phyloP scores from a whole-genome alignment of 371 early-diverging fungal genomes.

The Mortierella sp. region DNA sequence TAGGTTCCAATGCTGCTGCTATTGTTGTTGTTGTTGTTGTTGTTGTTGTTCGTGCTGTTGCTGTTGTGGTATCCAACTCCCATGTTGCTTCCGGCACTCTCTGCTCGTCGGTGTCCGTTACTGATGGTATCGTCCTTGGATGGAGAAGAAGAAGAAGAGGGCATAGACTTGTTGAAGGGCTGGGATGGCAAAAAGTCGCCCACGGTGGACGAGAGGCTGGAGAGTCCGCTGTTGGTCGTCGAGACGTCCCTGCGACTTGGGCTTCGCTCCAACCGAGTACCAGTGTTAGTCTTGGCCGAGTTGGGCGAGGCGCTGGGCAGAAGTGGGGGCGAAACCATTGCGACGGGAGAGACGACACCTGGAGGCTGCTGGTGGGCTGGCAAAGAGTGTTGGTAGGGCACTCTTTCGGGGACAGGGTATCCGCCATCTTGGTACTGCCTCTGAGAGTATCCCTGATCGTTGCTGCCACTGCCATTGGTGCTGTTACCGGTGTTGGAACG shows the following conservation, averaged over 20 bases:
- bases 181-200: slow-evolving; percentile 23
- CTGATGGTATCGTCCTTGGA: slow-evolving; percentile 22
- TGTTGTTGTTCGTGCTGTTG: slow-evolving; percentile 23
- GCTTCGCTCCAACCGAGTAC: slow-evolving; percentile 23
- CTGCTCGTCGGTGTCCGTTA: slow-evolving; percentile 15
- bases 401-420: slow-evolving; percentile 22
- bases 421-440: neutral
- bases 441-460: slow-evolving; percentile 21
- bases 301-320: neutral
- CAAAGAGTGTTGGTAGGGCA: slow-evolving; percentile 51
- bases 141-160: neutral
- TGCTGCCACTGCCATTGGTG: neutral
- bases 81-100: slow-evolving; percentile 30
- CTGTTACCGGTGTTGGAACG: slow-evolving; percentile 19
- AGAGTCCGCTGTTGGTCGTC: neutral
- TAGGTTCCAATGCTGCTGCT: slow-evolving; percentile 11
- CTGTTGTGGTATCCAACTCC: slow-evolving; percentile 24
- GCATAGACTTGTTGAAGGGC: slow-evolving; percentile 19
- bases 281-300: neutral
- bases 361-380: slow-evolving; percentile 56
- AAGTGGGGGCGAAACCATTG: slow-evolving; percentile 7
- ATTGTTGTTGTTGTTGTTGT: slow-evolving; percentile 8
- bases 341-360: slow-evolving; percentile 23
- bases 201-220: neutral
- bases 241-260: slow-evolving; percentile 30